phyloP scores from a whole-genome alignment of 257 asterid species.

The Nicotiana paniculata region DNA sequence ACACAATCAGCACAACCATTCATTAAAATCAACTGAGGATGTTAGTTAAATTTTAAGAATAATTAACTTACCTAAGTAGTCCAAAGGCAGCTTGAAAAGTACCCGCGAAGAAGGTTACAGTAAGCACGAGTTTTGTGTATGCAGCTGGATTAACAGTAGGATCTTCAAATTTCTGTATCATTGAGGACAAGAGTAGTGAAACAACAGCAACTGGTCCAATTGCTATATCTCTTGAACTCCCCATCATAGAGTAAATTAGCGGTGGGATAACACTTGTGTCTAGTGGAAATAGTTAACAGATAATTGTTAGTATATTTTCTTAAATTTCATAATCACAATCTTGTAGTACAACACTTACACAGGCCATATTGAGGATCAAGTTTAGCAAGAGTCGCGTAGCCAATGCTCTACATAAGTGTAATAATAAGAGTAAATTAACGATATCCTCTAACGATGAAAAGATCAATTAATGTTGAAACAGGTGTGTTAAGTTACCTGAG shows the following conservation, averaged over 20 bases:
- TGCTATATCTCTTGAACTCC: slow-evolving; percentile 41
- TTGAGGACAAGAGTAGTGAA: slow-evolving; percentile 30
- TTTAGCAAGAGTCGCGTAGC: slow-evolving; percentile 37
- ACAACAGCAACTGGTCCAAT: slow-evolving; percentile 47
- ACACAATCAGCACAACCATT: not conserved
- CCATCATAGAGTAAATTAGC: slow-evolving; percentile 31
- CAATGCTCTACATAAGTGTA: slow-evolving; percentile 25
- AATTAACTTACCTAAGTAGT: slow-evolving; percentile 38
- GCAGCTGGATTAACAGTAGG: slow-evolving; percentile 33
- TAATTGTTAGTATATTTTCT: not conserved
- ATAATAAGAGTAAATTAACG: not conserved
- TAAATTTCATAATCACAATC: not conserved
- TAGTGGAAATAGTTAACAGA: not conserved
- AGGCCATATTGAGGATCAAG: slow-evolving; percentile 43
- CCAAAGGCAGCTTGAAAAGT: slow-evolving; percentile 59
- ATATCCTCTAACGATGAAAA: no score
- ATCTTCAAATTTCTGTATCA: slow-evolving; percentile 30
- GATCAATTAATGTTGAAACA: not conserved
- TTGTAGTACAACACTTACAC: slow-evolving; percentile 23
- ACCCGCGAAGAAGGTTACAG: slow-evolving; percentile 65
- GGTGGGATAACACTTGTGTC: slow-evolving; percentile 47
- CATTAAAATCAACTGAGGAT: not conserved
- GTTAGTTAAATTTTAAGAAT: not conserved
- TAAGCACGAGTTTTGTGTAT: slow-evolving; percentile 56
- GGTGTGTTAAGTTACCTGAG: slow-evolving; percentile 22